phyloP scores from a whole-genome alignment of 2,329 filamentous ascomycete species.

The Sporothrix sp. region DNA sequence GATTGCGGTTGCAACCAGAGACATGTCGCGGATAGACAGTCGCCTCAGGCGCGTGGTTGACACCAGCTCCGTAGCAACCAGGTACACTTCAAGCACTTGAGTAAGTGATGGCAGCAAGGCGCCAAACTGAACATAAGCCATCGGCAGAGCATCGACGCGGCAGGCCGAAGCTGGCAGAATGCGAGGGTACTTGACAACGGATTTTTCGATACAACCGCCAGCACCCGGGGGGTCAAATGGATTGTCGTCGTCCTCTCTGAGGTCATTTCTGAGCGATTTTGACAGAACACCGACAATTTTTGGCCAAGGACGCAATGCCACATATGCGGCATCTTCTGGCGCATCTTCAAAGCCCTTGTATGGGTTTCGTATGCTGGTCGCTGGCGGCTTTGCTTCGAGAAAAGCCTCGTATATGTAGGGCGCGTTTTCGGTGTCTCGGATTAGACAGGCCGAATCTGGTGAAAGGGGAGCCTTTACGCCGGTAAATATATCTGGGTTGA shows the following conservation, averaged over 20 bases:
- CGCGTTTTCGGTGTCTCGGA: slow-evolving; percentile 28
- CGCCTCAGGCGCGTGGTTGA: slow-evolving; percentile 38
- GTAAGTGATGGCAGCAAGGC: slow-evolving; percentile 64
- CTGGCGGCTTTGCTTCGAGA: slow-evolving; percentile 35
- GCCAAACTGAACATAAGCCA: slow-evolving; percentile 38
- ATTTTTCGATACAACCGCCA: slow-evolving; percentile 27
- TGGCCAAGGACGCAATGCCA: slow-evolving; percentile 41
- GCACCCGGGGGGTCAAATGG: neutral
- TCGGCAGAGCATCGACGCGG: slow-evolving; percentile 38
- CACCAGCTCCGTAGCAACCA: slow-evolving; percentile 54
- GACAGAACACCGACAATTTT: slow-evolving; percentile 53
- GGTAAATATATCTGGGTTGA: neutral
- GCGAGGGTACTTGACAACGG: slow-evolving; percentile 31
- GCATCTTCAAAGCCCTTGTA: slow-evolving; percentile 30
- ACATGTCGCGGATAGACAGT: slow-evolving; percentile 43
- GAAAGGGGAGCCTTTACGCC: neutral
- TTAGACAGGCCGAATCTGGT: slow-evolving; percentile 23
- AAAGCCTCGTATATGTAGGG: slow-evolving; percentile 35
- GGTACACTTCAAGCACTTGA: slow-evolving; percentile 54
- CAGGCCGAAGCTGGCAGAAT: slow-evolving; percentile 40
- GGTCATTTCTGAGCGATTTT: slow-evolving; percentile 10
- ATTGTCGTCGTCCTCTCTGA: slow-evolving; percentile 1
- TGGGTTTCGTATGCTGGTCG: slow-evolving; percentile 29
- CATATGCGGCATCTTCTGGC: slow-evolving; percentile 37
- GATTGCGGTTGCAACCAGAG: slow-evolving; percentile 58